Evolutionary conservation across 345 rosid species (phyloP).

Genomic region (Pistacia vera): DNA sequence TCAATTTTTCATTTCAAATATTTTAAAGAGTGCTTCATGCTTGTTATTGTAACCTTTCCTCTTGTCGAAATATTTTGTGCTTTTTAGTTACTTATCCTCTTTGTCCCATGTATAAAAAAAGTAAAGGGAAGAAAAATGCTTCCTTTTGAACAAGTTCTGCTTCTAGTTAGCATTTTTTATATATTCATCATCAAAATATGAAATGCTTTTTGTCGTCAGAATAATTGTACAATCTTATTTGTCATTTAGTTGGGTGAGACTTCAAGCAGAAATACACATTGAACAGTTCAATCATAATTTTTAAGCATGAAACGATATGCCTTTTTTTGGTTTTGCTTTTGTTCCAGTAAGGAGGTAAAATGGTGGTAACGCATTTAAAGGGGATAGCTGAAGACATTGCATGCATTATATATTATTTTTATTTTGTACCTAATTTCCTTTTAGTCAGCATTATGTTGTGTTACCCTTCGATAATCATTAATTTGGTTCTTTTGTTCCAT

Average conservation of each 20-base stretch:
- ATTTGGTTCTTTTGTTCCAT: constrained; percentile 17
- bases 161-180: not conserved
- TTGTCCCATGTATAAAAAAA: too few species aligned
- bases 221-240: not conserved
- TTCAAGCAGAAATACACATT: not conserved
- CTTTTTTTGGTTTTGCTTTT: not conserved
- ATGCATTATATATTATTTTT: not conserved
- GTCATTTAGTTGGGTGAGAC: constrained; percentile 5
- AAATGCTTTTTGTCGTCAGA: not conserved
- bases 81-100: not conserved
- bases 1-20: not conserved
- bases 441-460: not conserved
- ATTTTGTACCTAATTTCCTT: not conserved
- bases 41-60: not conserved
- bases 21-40: not conserved
- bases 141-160: not conserved
- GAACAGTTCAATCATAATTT: not conserved
- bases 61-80: not conserved
- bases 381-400: not conserved
- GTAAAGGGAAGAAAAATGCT: not conserved
- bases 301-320: not conserved
- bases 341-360: not conserved
- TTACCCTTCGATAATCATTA: not conserved
- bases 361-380: not conserved
- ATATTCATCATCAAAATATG: not conserved